Conservation (phyloP, 345 rosid genomes). For the Eucalyptus paniculata region DNA sequence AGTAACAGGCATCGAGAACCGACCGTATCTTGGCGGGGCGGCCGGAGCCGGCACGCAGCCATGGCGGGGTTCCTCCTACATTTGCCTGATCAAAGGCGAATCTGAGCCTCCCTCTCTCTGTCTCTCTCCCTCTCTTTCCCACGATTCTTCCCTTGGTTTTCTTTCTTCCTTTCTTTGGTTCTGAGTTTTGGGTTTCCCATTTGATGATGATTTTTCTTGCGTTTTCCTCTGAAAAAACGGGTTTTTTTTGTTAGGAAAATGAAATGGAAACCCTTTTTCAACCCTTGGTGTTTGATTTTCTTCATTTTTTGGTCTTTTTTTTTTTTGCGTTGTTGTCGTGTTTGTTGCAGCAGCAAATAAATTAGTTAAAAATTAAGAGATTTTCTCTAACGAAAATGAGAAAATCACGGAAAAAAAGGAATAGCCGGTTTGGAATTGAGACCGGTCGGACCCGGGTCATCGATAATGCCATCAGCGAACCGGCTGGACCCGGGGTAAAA, state of each 20-base stretch:
- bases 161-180: background rate
- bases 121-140: background rate
- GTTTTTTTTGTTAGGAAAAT: rapidly evolving
- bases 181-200: background rate
- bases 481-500: background rate
- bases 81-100: background rate
- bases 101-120: background rate
- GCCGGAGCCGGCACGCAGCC: background rate
- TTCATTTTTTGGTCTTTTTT: background rate
- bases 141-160: background rate
- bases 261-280: background rate
- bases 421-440: background rate
- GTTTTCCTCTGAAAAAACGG: background rate
- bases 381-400: background rate
- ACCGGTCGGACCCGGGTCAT: background rate
- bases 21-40: constrained; percentile 3
- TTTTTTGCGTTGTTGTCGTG: background rate
- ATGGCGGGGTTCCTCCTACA: background rate
- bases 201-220: background rate
- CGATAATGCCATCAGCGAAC: background rate
- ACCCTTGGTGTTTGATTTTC: background rate
- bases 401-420: background rate
- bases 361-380: background rate
- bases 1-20: background rate
- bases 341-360: background rate